These are phyloP conservation scores for Ceratobasidium sp. DNA, from an alignment of 1,284 basidiomycete species.

Conservation along the genomic window DNA sequence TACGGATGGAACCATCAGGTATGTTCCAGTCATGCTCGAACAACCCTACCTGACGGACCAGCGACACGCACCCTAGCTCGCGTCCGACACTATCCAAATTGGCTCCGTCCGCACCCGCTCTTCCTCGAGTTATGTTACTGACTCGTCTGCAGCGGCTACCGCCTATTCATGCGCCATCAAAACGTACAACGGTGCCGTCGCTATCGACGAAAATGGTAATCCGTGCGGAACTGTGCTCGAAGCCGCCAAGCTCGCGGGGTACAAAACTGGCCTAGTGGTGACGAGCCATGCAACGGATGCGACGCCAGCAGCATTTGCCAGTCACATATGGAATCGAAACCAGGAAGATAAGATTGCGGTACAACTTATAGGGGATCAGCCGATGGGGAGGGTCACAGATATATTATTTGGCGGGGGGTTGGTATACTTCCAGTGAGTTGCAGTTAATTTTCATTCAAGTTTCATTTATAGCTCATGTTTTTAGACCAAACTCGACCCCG, in stretches of 20 bases:
- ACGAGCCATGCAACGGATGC: constrained; percentile 55
- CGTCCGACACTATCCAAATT: constrained; percentile 53
- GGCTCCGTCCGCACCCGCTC: constrained; percentile 53
- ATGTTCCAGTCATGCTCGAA: background rate
- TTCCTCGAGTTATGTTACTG: constrained; percentile 54
- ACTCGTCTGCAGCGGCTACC: constrained; percentile 54
- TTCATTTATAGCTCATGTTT: background rate
- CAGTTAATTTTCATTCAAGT: too few species aligned
- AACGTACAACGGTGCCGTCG: constrained; percentile 54
- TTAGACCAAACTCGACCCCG: constrained; percentile 52
- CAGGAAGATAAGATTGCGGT: constrained; percentile 53
- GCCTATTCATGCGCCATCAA: constrained; percentile 54
- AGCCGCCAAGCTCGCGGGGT: constrained; percentile 53
- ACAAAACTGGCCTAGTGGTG: constrained; percentile 53
- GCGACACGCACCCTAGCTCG: constrained; percentile 45
- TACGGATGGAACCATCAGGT: constrained; percentile 47
- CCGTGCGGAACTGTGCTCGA: constrained; percentile 55
- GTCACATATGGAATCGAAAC: constrained; percentile 54
- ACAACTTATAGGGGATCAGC: constrained; percentile 53
- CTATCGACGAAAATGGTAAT: constrained; percentile 53
- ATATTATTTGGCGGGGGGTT: constrained; percentile 53
- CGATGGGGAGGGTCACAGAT: constrained; percentile 53
- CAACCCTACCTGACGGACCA: background rate
- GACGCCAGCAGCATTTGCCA: constrained; percentile 52
- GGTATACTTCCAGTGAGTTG: constrained; percentile 51